Conservation (phyloP, 2,329 filamentous ascomycete species). For the Parafenestella ontariensis region DNA sequence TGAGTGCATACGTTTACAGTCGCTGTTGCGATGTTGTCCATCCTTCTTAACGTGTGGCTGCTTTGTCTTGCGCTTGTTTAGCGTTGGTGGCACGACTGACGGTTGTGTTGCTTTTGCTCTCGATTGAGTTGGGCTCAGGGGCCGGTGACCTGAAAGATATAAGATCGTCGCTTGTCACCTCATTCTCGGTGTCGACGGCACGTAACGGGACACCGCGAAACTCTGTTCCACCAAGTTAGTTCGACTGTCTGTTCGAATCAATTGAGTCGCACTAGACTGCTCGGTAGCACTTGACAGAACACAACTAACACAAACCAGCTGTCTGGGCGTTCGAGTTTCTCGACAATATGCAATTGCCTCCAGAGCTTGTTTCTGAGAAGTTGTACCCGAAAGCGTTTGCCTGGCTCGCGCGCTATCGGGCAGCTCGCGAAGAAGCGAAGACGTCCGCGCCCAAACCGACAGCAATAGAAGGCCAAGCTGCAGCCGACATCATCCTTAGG, state of each 20-base stretch:
- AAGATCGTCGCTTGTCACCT: not conserved
- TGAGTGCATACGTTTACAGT: slow-evolving; percentile 30
- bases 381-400: slow-evolving; percentile 67
- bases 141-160: not conserved
- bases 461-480: slow-evolving; percentile 62
- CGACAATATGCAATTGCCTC: slow-evolving; percentile 61
- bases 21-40: too few relatives aligned
- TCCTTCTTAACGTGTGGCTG: too few relatives aligned
- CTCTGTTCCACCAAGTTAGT: not conserved
- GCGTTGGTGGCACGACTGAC: not conserved
- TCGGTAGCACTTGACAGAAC: not conserved
- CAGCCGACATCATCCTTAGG: slow-evolving; percentile 56
- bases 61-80: not conserved
- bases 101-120: not conserved
- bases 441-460: slow-evolving; percentile 49
- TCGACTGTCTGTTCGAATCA: not conserved
- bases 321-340: slow-evolving; percentile 73
- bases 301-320: slow-evolving; percentile 42
- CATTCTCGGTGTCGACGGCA: not conserved
- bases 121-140: not conserved
- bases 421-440: slow-evolving; percentile 55
- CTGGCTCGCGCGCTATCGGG: slow-evolving; percentile 70
- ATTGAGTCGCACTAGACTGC: not conserved
- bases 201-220: slow-evolving; percentile 1
- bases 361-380: slow-evolving; percentile 58